A percentile compares a stretch with the other conserved stretches of the same genome.
Evolutionary conservation across 2,329 filamentous ascomycete genomes (phyloP).

Genomic region (Colletotrichum destructivum): DNA sequence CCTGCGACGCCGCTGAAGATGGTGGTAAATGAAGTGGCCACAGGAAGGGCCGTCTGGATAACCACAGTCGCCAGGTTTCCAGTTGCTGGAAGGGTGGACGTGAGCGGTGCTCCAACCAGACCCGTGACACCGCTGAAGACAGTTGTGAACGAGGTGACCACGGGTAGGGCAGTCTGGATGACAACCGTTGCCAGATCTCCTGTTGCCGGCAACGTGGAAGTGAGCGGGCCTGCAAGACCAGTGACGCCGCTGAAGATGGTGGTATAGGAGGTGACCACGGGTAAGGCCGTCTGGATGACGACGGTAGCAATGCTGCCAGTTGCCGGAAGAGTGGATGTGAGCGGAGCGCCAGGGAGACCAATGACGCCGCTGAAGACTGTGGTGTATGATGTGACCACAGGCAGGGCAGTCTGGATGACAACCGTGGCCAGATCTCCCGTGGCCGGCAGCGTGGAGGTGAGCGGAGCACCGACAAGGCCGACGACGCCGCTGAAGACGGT

Average conservation of each 20-base stretch:
- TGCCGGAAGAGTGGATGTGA: not conserved
- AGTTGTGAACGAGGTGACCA: not conserved
- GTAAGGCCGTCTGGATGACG: not conserved
- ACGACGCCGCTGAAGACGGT: not conserved
- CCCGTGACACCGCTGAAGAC: not conserved
- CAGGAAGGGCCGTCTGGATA: not conserved
- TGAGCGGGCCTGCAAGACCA: no score
- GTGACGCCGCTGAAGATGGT: no score
- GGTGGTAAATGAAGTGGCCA: not conserved
- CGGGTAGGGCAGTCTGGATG: not conserved
- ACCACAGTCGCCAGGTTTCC: not conserved
- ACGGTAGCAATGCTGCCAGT: not conserved
- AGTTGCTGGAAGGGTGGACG: not conserved
- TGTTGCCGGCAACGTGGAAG: not conserved
- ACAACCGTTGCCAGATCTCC: not conserved
- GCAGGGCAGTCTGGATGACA: conserved; percentile 4
- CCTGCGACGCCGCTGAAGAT: not conserved
- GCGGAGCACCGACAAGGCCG: not conserved
- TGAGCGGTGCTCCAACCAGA: not conserved
- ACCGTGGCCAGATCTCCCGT: not conserved
- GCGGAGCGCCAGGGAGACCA: not conserved
- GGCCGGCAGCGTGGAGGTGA: not conserved
- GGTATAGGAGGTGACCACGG: no score
- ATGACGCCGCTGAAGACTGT: not conserved
- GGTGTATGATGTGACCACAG: not conserved